phyloP scores from a whole-genome alignment of 78 protist species.

The slime mould (Dictyostelium discoideum) region DNA sequence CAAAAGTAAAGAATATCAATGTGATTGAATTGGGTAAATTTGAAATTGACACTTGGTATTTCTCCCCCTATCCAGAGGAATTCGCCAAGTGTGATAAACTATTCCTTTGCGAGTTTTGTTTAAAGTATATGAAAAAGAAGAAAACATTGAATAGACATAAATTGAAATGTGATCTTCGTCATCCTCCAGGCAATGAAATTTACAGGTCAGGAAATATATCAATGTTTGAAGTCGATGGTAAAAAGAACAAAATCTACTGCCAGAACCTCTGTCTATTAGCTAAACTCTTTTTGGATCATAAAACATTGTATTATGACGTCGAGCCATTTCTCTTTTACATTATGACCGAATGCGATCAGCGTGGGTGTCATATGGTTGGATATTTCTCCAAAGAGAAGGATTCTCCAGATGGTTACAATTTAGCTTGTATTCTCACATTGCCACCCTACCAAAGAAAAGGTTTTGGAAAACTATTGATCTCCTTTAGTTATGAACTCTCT shows the following conservation, averaged over 20 bases:
- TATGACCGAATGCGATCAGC: slow-evolving; percentile 90
- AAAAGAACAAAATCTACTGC: slow-evolving; percentile 92
- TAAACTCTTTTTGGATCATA: slow-evolving; percentile 97
- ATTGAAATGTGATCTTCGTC: slow-evolving; percentile 86
- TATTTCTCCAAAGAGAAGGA: slow-evolving; percentile 97
- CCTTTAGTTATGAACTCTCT: slow-evolving; percentile 95
- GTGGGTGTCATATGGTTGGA: slow-evolving; percentile 97
- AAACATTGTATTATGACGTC: slow-evolving; percentile 94
- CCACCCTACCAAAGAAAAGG: slow-evolving; percentile 98
- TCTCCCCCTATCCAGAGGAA: slow-evolving; percentile 97
- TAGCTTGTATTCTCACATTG: slow-evolving; percentile 97
- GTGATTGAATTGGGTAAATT: slow-evolving; percentile 88
- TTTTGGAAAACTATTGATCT: slow-evolving; percentile 95
- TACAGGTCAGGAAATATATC: slow-evolving; percentile 87
- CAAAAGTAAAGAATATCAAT: slow-evolving; percentile 95
- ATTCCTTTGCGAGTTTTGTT: slow-evolving; percentile 95
- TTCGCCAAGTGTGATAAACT: slow-evolving; percentile 84
- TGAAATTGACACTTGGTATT: slow-evolving; percentile 97
- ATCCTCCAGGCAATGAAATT: slow-evolving; percentile 98
- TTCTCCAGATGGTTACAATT: slow-evolving; percentile 89
- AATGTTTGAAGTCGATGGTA: slow-evolving; percentile 96
- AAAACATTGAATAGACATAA: slow-evolving; percentile 89
- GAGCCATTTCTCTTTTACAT: slow-evolving; percentile 98
- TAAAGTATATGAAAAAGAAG: slow-evolving; percentile 92
- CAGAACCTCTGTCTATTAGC: slow-evolving; percentile 96